phyloP scores from a whole-genome alignment of 495 filamentous ascomycete genomes.

The Talaromyces stipitatus region DNA sequence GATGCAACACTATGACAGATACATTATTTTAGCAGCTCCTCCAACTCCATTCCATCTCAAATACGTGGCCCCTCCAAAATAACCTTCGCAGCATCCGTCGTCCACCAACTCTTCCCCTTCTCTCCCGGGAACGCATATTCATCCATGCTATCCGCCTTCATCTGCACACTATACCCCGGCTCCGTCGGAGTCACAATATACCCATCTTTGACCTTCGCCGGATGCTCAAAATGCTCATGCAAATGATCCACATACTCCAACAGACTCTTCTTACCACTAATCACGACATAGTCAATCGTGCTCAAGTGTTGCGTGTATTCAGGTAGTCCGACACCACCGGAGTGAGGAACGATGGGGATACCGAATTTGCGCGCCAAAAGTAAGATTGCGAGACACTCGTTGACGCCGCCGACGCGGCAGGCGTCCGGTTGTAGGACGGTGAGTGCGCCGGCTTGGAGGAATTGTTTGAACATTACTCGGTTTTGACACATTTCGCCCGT shows the following conservation, averaged over 20 bases:
- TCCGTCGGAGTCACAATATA: conserved; percentile 80
- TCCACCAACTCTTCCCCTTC: conserved; percentile 77
- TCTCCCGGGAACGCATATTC: conserved; percentile 66
- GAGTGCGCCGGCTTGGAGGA: conserved; percentile 69
- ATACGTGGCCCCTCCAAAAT: conserved; percentile 52
- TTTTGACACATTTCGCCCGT: conserved; percentile 98
- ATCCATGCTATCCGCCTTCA: conserved; percentile 85
- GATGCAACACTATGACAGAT: background rate
- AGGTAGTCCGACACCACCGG: conserved; percentile 81
- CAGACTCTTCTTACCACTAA: conserved; percentile 71
- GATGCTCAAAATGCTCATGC: conserved; percentile 88
- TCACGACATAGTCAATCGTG: conserved; percentile 90
- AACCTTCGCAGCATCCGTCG: conserved; percentile 54
- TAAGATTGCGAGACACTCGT: conserved; percentile 87
- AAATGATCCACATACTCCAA: conserved; percentile 91
- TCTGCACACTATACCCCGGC: conserved; percentile 85
- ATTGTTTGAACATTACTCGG: conserved; percentile 88
- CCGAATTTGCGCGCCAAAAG: conserved; percentile 80
- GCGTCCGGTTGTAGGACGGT: conserved; percentile 89
- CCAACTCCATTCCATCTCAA: background rate
- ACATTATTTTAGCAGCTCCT: background rate
- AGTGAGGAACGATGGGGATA: conserved; percentile 82
- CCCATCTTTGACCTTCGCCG: conserved; percentile 70
- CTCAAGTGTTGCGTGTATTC: conserved; percentile 93
- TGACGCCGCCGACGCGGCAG: conserved; percentile 84